These are phyloP conservation scores for Colletotrichum sp. DNA, from an alignment of 2,329 filamentous ascomycete genomes.

Conservation along the genomic window DNA sequence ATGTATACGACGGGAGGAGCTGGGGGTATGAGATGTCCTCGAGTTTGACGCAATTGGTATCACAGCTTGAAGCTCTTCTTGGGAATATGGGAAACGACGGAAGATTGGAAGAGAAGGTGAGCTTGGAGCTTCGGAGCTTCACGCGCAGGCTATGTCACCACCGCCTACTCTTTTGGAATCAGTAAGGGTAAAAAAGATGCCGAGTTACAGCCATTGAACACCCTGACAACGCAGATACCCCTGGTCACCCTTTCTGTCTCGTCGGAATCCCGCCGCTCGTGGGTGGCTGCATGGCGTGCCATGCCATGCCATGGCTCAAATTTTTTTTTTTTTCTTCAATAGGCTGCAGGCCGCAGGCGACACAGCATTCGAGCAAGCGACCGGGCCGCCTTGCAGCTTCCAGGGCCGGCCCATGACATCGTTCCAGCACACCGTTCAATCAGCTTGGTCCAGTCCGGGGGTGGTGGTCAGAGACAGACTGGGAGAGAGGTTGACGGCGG, in stretches of 20 bases:
- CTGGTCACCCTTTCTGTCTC: background rate
- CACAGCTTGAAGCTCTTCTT: background rate
- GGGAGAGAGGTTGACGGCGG: constrained; percentile 2
- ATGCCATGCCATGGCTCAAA: background rate
- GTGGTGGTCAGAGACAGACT: constrained; percentile 8
- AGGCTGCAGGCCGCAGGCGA: background rate
- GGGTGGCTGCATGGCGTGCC: background rate
- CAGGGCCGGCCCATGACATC: constrained; percentile 10
- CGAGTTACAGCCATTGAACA: background rate
- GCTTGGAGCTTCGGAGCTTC: constrained; percentile 13
- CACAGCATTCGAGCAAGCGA: background rate
- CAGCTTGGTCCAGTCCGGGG: background rate
- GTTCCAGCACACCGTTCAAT: background rate
- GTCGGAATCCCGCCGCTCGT: background rate
- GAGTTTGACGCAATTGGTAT: background rate
- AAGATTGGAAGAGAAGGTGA: background rate
- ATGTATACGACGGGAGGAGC: background rate
- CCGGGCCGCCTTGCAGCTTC: background rate
- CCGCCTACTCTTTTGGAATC: constrained; percentile 13
- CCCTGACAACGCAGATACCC: background rate
- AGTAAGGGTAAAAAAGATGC: background rate
- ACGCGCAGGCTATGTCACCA: background rate
- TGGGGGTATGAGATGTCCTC: background rate
- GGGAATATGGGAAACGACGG: background rate
- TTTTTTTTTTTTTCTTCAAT: background rate